phyloP scores from a whole-genome alignment of 805 yeast species.

The Myxozyma geophila region DNA sequence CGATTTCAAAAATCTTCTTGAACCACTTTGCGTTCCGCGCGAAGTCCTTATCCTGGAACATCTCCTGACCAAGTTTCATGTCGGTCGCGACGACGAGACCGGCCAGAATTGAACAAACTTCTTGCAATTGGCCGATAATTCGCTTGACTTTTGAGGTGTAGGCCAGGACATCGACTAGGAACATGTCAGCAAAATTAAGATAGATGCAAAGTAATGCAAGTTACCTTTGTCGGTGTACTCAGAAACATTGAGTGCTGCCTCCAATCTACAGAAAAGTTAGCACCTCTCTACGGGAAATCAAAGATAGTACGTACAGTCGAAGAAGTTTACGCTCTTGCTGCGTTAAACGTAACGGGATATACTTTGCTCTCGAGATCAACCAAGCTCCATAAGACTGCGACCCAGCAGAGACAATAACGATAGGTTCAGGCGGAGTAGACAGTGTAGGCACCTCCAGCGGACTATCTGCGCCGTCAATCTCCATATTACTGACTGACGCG shows the following conservation, averaged over 20 bases:
- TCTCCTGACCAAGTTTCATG: constrained; percentile 67
- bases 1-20: constrained; percentile 71
- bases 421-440: constrained; percentile 26
- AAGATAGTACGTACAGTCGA: constrained; percentile 47
- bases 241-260: constrained; percentile 77
- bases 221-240: constrained; percentile 69
- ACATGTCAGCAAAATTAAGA: not conserved
- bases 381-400: constrained; percentile 34
- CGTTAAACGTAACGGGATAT: constrained; percentile 71
- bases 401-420: constrained; percentile 34
- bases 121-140: constrained; percentile 71
- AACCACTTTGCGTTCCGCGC: constrained; percentile 75
- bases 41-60: constrained; percentile 69
- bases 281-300: not conserved
- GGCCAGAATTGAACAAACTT: constrained; percentile 76
- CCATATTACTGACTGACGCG: constrained; percentile 25
- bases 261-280: constrained; percentile 41
- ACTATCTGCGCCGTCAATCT: constrained; percentile 33
- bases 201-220: not conserved
- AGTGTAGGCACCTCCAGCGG: constrained; percentile 12
- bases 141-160: constrained; percentile 71
- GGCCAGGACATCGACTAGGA: constrained; percentile 63
- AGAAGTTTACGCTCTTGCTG: constrained; percentile 70
- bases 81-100: constrained; percentile 80
- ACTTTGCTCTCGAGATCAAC: constrained; percentile 46